Conservation (phyloP, 1,139 yeast species). For the Blastobotrys proliferans region DNA sequence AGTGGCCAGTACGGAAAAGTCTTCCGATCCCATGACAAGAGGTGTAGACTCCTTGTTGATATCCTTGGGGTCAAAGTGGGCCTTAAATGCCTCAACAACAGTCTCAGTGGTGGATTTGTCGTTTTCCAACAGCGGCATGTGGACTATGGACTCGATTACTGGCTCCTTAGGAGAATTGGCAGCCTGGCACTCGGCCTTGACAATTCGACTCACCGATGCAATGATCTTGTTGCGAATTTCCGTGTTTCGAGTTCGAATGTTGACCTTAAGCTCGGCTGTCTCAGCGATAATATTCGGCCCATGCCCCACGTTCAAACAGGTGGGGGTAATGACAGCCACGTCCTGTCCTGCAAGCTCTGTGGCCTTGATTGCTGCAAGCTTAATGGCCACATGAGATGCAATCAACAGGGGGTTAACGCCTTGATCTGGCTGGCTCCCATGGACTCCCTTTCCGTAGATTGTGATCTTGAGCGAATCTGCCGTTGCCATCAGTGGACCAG, state of each 20-base stretch:
- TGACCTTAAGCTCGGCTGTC: not conserved
- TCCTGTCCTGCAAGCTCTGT: not conserved
- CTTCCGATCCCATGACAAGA: not conserved
- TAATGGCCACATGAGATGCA: not conserved
- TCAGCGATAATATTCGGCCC: not conserved
- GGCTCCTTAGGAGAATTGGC: not conserved
- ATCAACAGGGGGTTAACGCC: not conserved
- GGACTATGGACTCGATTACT: not conserved
- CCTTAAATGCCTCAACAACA: not conserved
- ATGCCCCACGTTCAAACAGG: not conserved
- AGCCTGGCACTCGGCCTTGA: not conserved
- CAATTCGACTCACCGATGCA: not conserved
- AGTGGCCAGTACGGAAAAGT: not conserved
- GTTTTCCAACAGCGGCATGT: not conserved
- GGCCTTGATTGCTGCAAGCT: not conserved
- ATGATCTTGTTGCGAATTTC: not conserved
- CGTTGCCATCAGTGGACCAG: not conserved
- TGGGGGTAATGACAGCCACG: not conserved
- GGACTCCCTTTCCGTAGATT: conserved; percentile 2
- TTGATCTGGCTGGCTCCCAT: not conserved
- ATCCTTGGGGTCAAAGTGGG: not conserved
- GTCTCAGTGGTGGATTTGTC: not conserved
- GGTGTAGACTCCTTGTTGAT: not conserved
- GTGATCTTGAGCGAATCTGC: conserved; percentile 3
- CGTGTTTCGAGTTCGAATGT: not conserved